Percentiles rank a stretch among this genome's conserved stretches.
These are phyloP conservation scores for Eremochloa ophiuroides DNA, from an alignment of 176 grass and related monocot genomes.

Conservation along the genomic window DNA sequence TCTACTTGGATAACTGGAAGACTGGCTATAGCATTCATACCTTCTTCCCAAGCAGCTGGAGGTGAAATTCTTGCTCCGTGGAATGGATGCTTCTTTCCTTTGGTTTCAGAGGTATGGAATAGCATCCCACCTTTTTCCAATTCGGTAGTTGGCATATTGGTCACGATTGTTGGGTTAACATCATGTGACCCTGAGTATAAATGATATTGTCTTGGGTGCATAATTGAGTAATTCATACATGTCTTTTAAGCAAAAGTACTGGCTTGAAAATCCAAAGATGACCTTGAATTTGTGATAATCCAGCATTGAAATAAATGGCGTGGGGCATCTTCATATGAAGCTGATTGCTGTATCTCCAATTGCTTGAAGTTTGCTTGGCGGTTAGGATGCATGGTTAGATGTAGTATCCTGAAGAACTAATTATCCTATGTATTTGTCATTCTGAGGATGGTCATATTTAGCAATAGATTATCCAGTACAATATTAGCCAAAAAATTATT, in stretches of 20 bases:
- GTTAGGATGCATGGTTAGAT: too few relatives aligned
- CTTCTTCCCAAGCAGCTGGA: slow-evolving; percentile 94
- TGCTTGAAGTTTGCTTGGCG: not conserved
- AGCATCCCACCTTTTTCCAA: not conserved
- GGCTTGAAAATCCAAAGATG: not conserved
- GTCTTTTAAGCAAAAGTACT: not conserved
- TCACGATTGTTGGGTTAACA: not conserved
- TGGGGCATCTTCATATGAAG: not conserved
- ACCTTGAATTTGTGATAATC: not conserved
- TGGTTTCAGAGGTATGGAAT: slow-evolving; percentile 40
- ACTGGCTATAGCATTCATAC: slow-evolving; percentile 92
- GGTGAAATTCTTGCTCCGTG: slow-evolving; percentile 28
- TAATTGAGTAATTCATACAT: slow-evolving; percentile 3
- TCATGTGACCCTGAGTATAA: not conserved
- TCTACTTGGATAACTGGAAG: slow-evolving; percentile 98
- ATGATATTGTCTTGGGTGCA: not conserved
- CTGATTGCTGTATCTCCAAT: not conserved
- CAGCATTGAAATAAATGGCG: not conserved
- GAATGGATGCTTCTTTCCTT: slow-evolving; percentile 6
- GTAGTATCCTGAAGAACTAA: not conserved
- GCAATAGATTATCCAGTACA: not conserved
- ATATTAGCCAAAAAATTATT: not conserved
- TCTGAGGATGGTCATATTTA: not conserved
- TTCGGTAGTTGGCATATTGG: not conserved
- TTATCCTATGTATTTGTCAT: not conserved